These are phyloP conservation scores for Yamadazyma akitaensis DNA, from an alignment of 805 yeast genomes.

Conservation along the genomic window DNA sequence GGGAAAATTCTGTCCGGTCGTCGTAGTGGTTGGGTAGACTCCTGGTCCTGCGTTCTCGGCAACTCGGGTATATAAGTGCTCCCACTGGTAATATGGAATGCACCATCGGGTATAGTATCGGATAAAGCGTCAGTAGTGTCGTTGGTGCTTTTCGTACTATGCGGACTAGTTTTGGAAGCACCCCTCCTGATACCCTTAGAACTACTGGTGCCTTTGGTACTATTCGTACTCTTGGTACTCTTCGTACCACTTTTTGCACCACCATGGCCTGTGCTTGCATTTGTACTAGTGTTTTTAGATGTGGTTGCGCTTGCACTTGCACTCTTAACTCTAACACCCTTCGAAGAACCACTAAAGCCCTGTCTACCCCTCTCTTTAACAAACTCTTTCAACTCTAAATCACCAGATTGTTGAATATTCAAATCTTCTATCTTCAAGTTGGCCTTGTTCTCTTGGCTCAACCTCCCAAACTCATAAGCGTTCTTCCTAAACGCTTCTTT, in stretches of 20 bases:
- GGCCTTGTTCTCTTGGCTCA: not conserved
- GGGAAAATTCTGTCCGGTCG: not conserved
- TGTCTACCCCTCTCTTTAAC: not conserved
- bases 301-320: no score
- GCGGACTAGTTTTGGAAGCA: not conserved
- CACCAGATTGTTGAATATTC: not conserved
- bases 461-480: conserved; percentile 15
- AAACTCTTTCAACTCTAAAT: not conserved
- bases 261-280: not conserved
- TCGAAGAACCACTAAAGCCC: no score
- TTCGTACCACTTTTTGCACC: no score
- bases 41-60: not conserved
- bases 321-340: no score
- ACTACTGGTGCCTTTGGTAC: not conserved
- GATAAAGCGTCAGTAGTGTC: no score
- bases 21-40: not conserved
- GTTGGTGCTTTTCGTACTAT: no score
- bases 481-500: conserved; percentile 25
- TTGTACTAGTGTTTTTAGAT: not conserved
- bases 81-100: not conserved
- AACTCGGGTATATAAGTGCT: not conserved
- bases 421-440: not conserved
- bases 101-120: no score
- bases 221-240: not conserved
- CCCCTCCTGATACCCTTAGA: not conserved